Evolutionary conservation across 768 basidiomycete genomes (phyloP), one percentile per base, ranked within the genome.

Genomic region (Suillus ampliporus): DNA sequence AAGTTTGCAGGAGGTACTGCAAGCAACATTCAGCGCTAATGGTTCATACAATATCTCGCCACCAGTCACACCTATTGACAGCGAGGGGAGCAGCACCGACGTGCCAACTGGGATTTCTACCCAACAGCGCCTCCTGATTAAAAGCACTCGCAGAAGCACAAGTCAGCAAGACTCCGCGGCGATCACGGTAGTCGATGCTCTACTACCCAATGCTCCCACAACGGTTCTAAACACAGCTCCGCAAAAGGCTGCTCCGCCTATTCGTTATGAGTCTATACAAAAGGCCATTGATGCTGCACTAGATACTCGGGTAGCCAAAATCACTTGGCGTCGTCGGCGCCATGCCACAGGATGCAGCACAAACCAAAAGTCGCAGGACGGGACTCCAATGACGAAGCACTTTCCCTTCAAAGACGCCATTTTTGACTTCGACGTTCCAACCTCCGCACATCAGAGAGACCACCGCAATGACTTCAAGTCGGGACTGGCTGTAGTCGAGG

Each of bases 251-350:
- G 46, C 23, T 8, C 28, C 17, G 6, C 8, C 50, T 7, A 38
- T 60, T 26, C 35, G 15, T 9, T 60, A 60, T 28, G 59, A 60
- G 17, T 38, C 59, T 35, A 5, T n/a, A 26, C 59, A 54, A 52
- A 34, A 15, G 6, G 17, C 38, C 17, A 40, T 60, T 26, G 52
- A 60, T 57, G 52, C 52, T 53, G 52, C 59, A 37, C 37, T 60
- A 35, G 59, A 38, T 21, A 60, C 59, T n/a, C 59, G 52, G 35
- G 52, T 57, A 37, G 59, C 52, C 50, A 57, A 5, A 35, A 37
- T 60, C 6, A 19, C 28, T 34, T 57, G 51, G 59, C 47, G 17
- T 56, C 23, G 37, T 17, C 37, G 23, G 23, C 17, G 53, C 9
- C 10, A 38, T 56, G 4, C 17, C 17, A 11, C 53, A 56, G 11